Evolutionary conservation across 768 basidiomycete species (phyloP), one percentile per base, ranked within the genome.

Genomic region (Collybiopsis luxurians): DNA sequence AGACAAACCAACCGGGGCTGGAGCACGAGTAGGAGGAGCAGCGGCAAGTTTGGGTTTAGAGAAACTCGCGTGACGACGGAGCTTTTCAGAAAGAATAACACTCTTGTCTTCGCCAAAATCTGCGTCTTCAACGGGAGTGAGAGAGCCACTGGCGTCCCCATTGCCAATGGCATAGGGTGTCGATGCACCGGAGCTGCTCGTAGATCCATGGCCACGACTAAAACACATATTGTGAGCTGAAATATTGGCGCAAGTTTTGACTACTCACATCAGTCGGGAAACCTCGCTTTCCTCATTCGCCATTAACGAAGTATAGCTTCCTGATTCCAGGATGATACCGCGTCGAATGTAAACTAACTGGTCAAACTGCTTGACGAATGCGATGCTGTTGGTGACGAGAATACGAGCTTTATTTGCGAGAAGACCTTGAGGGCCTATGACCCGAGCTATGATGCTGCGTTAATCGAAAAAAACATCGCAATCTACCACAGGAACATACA

Each of bases 391-490:
- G 40, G 93, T 96, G 49, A 94, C 90, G 3, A 95, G 72, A 53
- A 95, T 79, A 28, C 94, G 79, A 10, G 92, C 92, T 69, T 95
- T 95, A 15, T 83, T 80, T 7, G 89, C 82, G 31, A 96, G 83
- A 1, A 96, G 64, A 53, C 94, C 94, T 58, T 84, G 75, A 2
- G 93, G 92, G 2, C 94, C 94, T 55, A 96, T 88, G 39, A 95
- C 90, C 49, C 90, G 79, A 63, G 94, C 92, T 89, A 58, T 26
- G 17, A 17, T 40, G 19, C 10, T 56, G 63, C 42, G 55, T 43
- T 1, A 27, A 36, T 7, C n/a, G 31, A 12, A 19, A 15, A 44
- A 34, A 11, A n/a, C 3, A 50, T 38, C 26, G 38, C 31, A 13
- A 30, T 24, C 12, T 11, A 23, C 11, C 7, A 40, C 6, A 19